Percentiles rank a stretch among this genome's conserved stretches.
phyloP scores from a whole-genome alignment of 139 green algal species.

The Tetraselmis chui region DNA sequence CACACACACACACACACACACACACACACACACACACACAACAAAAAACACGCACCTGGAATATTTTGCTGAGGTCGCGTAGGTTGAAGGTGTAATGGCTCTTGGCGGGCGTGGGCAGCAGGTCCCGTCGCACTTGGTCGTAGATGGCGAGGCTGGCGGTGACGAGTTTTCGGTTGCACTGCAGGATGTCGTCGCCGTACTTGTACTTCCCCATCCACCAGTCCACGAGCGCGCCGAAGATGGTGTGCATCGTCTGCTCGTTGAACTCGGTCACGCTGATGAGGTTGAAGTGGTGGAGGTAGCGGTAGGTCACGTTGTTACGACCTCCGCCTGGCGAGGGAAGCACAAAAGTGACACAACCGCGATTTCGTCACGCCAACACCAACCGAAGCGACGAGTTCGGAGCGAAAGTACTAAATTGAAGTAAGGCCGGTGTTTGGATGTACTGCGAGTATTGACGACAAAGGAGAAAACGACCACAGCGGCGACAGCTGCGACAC shows the following conservation, averaged over 20 bases:
- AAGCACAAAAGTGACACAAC: too few species aligned
- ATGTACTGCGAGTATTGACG: too few species aligned
- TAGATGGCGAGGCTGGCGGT: background rate
- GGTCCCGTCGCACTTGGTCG: conserved; percentile 28
- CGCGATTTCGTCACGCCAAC: too few species aligned
- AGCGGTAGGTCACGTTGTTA: conserved; percentile 61
- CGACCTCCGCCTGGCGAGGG: conserved; percentile 35
- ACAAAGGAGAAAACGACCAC: too few species aligned
- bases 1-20: too few species aligned
- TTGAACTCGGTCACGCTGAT: conserved; percentile 24
- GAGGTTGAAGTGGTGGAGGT: conserved; percentile 51
- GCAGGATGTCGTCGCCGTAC: background rate
- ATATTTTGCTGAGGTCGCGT: conserved; percentile 63
- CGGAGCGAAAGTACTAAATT: too few species aligned
- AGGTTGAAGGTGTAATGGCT: conserved; percentile 78
- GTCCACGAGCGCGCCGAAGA: background rate
- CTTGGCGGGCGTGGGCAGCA: conserved; percentile 73
- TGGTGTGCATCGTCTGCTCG: background rate
- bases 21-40: too few species aligned
- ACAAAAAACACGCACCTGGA: conserved; percentile 36
- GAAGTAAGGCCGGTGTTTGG: too few species aligned
- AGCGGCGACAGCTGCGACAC: too few species aligned
- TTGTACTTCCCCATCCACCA: background rate
- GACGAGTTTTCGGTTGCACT: background rate
- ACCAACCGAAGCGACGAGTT: too few species aligned